Evolutionary conservation across 345 rosid species (phyloP).

Genomic region (Turritis glabra): DNA sequence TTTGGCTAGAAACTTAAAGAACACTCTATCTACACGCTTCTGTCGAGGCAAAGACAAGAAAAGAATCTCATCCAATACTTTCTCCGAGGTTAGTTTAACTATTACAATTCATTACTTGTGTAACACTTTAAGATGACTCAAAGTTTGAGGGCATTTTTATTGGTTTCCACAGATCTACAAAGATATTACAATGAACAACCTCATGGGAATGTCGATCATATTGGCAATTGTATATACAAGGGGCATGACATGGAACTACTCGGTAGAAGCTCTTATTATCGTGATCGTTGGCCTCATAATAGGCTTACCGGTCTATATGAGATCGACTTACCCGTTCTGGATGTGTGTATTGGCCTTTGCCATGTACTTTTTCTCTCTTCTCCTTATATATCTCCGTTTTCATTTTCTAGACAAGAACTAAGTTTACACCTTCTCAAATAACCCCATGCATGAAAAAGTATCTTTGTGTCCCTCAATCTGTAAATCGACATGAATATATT

Average conservation of each 20-base stretch:
- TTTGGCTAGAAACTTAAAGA: slow-evolving; percentile 14
- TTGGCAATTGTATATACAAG: slow-evolving; percentile 29
- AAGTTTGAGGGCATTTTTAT: neutral
- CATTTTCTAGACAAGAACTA: neutral
- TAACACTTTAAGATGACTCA: neutral
- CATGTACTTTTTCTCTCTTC: slow-evolving; percentile 15
- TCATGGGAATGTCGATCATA: slow-evolving; percentile 34
- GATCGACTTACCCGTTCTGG: slow-evolving; percentile 4
- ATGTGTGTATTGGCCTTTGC: neutral
- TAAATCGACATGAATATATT: neutral
- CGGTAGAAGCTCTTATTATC: slow-evolving; percentile 24
- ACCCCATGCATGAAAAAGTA: too few species aligned
- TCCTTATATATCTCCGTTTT: slow-evolving; percentile 13
- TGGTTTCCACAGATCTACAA: slow-evolving; percentile 27
- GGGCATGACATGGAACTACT: slow-evolving; percentile 34
- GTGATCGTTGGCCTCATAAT: slow-evolving; percentile 29
- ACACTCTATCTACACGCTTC: slow-evolving; percentile 16
- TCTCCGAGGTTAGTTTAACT: slow-evolving; percentile 16
- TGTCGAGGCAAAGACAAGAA: slow-evolving; percentile 19
- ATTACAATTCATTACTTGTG: neutral
- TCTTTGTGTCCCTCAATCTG: neutral
- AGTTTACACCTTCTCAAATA: neutral
- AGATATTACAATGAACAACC: slow-evolving; percentile 32
- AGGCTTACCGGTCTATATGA: slow-evolving; percentile 28
- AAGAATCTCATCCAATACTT: slow-evolving; percentile 1